Conservation (phyloP, 1,139 yeast genomes). For the Scheffersomyces lignicola region DNA sequence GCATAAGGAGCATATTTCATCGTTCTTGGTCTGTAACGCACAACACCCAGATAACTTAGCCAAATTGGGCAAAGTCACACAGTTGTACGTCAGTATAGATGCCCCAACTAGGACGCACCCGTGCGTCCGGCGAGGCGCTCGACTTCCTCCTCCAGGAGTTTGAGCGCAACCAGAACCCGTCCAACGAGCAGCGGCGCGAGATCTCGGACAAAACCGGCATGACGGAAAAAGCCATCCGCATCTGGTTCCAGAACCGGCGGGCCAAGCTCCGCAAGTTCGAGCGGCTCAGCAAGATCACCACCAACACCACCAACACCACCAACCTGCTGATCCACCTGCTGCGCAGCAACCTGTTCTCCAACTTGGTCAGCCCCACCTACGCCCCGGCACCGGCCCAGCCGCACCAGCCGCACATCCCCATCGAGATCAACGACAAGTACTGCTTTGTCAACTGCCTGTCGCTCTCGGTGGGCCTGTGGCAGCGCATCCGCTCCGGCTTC, state of each 20-base stretch:
- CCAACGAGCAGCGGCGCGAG: slow-evolving; percentile 64
- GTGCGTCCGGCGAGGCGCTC: slow-evolving; percentile 86
- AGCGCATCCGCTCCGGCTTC: slow-evolving; percentile 65
- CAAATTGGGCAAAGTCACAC: slow-evolving; percentile 74
- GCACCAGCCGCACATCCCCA: slow-evolving; percentile 32
- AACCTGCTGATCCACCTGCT: slow-evolving; percentile 13
- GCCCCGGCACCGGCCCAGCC: neutral
- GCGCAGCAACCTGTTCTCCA: slow-evolving; percentile 23
- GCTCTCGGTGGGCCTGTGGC: slow-evolving; percentile 77
- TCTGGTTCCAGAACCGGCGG: slow-evolving; percentile 93
- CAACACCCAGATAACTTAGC: slow-evolving; percentile 88
- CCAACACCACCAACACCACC: slow-evolving; percentile 7
- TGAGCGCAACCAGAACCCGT: slow-evolving; percentile 69
- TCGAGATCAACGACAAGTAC: slow-evolving; percentile 64
- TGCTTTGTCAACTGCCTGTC: slow-evolving; percentile 66
- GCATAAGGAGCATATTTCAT: neutral
- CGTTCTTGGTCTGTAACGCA: slow-evolving; percentile 39
- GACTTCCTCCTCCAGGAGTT: slow-evolving; percentile 70
- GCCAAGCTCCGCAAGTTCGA: slow-evolving; percentile 73
- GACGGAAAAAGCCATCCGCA: slow-evolving; percentile 89
- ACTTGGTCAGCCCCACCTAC: neutral
- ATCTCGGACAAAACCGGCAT: slow-evolving; percentile 77
- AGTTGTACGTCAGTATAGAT: slow-evolving; percentile 88
- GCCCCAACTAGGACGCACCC: slow-evolving; percentile 74
- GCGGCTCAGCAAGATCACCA: slow-evolving; percentile 25